Base-by-base conservation (phyloP, 1,284 basidiomycete genomes). In the Moniliophthora roreri region DNA sequence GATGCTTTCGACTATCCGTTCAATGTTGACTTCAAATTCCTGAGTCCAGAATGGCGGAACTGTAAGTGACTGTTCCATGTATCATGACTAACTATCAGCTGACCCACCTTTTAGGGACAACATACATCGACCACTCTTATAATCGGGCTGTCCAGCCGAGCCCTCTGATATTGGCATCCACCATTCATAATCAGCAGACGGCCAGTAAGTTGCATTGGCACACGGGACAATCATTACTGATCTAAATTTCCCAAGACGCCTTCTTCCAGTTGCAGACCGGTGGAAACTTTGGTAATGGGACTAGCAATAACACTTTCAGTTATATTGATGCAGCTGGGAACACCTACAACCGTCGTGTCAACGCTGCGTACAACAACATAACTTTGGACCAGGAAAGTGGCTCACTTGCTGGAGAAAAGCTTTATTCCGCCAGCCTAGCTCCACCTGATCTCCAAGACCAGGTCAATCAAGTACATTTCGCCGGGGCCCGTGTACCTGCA, bases 241-340 rank as follows among this genome's bases (percentile, higher is more conserved):
- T 11, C 3, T 8, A 5, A 24, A 42, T 13, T 47, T 18, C 40
- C 50, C 20, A 42, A 85, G 84, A 68, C 7, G 44, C 21, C 28
- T 46, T 46, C 44, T 46, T 46, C 44, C 44, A 46, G 11, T 57
- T 75, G 0, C 63, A 75, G 0, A 55, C 75, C 5, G 68, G 68
- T 1, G 79, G 81, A 4, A 84, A 46, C 13, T 46, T 46, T 18
- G 44, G 44, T 16, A 46, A 46, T 7, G 44, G 87, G 36, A 87
- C 84, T 1, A 88, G 73, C 66, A 80, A 78, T 66, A 89, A 90
- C 65, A 79, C 77, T 7, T 83, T 90, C 67, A 69, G 65, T 44
- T 91, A 90, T 62, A 58, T 65, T 10, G 87, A 91, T 63, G 58
- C 63, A 18, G 66, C 67, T 9, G 84, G 82, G 42, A 85, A 89